Evolutionary conservation across 2,329 filamentous ascomycete species (phyloP).

Genomic region (Alternaria burnsii): DNA sequence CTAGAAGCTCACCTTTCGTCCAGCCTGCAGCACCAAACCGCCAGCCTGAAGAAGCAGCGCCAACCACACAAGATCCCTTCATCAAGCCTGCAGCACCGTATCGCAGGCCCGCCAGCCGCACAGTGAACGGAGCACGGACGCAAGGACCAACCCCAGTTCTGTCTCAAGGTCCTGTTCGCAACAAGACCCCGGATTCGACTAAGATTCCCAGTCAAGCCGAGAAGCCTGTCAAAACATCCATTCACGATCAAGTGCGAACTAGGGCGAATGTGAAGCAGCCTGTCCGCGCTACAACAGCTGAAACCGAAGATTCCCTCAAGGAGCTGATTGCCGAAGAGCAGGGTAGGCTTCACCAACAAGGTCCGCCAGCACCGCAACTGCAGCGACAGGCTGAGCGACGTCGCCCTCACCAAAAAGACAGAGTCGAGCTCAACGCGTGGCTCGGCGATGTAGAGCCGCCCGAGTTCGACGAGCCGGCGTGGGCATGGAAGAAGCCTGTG

Average conservation of each 20-base stretch:
- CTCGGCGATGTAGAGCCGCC: slow-evolving; percentile 25
- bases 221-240: slow-evolving; percentile 1
- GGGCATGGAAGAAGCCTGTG: slow-evolving; percentile 22
- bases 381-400: slow-evolving; percentile 9
- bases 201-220: slow-evolving; percentile 8
- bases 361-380: slow-evolving; percentile 17
- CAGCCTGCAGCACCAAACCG: slow-evolving; percentile 9
- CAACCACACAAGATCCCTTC: slow-evolving; percentile 1
- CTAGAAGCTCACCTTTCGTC: slow-evolving; percentile 6
- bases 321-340: slow-evolving; percentile 30
- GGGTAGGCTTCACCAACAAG: slow-evolving; percentile 24
- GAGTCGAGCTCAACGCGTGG: slow-evolving; percentile 28
- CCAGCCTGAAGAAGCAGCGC: neutral
- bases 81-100: slow-evolving; percentile 6
- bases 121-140: slow-evolving; percentile 6
- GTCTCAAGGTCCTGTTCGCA: neutral
- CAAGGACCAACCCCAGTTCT: slow-evolving; percentile 6
- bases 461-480: slow-evolving; percentile 24
- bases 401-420: slow-evolving; percentile 15
- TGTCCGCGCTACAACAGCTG: slow-evolving; percentile 2
- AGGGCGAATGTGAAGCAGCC: neutral
- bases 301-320: slow-evolving; percentile 20
- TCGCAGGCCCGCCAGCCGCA: slow-evolving; percentile 8
- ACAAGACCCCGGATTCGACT: neutral
- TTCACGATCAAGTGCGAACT: neutral